These are phyloP conservation scores for Zasmidium citrigriseum DNA, from an alignment of 2,329 filamentous ascomycete species.

Conservation along the genomic window DNA sequence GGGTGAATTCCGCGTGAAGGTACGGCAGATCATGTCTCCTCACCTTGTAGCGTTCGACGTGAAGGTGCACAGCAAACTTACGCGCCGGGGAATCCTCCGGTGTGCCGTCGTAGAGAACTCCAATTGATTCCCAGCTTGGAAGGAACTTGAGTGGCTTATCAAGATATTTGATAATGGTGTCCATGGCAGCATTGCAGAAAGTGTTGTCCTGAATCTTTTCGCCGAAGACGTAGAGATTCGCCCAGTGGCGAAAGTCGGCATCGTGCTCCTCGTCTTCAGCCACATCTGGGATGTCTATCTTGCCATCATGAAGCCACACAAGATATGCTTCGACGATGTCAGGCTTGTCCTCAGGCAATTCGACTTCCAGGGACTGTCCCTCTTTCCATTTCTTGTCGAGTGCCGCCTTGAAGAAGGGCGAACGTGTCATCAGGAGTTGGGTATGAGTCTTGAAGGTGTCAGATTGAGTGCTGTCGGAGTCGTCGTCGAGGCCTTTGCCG, in stretches of 20 bases:
- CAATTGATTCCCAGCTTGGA: neutral
- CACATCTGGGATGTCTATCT: neutral
- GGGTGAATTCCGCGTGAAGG: too few species aligned
- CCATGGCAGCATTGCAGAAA: conserved; percentile 6
- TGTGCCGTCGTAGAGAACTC: neutral
- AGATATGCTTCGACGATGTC: conserved; percentile 4
- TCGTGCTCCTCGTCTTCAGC: neutral
- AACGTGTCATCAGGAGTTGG: conserved; percentile 1
- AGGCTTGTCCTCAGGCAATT: conserved; percentile 1
- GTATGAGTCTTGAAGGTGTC: conserved; percentile 4
- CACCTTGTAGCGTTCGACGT: neutral
- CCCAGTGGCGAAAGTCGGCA: neutral
- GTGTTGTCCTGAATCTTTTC: conserved; percentile 10
- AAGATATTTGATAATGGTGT: neutral
- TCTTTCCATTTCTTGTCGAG: conserved; percentile 10
- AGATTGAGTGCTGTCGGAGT: too few species aligned
- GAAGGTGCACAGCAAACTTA: neutral
- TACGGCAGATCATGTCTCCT: neutral
- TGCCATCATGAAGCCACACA: conserved; percentile 8
- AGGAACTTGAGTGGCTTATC: neutral
- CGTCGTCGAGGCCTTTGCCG: neutral
- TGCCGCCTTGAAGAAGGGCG: conserved; percentile 8
- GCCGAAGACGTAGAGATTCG: conserved; percentile 9
- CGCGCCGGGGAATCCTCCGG: neutral
- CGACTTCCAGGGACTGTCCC: conserved; percentile 1